A percentile compares a stretch with the other conserved stretches of the same genome.
phyloP scores from a whole-genome alignment of 140 eudicot genomes.

The Bidens hawaiensis region DNA sequence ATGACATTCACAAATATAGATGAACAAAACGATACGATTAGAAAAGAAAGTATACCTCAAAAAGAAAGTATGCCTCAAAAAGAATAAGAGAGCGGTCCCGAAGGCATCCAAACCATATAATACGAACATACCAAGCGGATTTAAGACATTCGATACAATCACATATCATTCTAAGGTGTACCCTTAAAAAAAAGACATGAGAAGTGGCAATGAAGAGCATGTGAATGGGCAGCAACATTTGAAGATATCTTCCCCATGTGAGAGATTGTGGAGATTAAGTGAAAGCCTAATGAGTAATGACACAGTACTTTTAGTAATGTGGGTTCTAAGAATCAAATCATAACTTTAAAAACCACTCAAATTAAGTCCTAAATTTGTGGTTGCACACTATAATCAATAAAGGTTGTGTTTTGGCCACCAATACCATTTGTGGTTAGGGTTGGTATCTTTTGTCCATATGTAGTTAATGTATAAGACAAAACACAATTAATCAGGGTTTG shows the following conservation, averaged over 20 bases:
- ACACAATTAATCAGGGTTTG: too few species aligned
- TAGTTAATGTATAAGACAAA: constrained; percentile 25
- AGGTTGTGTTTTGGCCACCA: constrained; percentile 20
- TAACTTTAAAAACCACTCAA: constrained; percentile 16
- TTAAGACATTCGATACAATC: constrained; percentile 7
- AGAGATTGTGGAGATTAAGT: constrained; percentile 26
- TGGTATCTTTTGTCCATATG: constrained; percentile 24
- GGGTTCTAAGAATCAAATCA: constrained; percentile 18
- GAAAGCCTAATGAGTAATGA: constrained; percentile 32
- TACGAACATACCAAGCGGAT: constrained; percentile 4
- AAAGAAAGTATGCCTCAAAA: too few species aligned
- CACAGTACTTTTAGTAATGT: constrained; percentile 23
- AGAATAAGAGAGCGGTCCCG: neutral
- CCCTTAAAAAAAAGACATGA: constrained; percentile 12
- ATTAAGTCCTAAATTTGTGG: constrained; percentile 19
- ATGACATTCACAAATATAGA: neutral
- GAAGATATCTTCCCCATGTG: constrained; percentile 30
- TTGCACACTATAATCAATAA: constrained; percentile 22
- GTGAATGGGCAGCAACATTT: constrained; percentile 29
- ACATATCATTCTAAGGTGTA: constrained; percentile 8
- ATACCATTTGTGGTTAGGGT: constrained; percentile 25
- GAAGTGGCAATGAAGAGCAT: constrained; percentile 22
- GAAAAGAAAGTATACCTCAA: constrained; percentile 16
- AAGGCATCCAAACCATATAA: constrained; percentile 6
- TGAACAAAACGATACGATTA: constrained; percentile 2